Evolutionary conservation across 495 filamentous ascomycete species (phyloP).

Genomic region (Collariella sp.): DNA sequence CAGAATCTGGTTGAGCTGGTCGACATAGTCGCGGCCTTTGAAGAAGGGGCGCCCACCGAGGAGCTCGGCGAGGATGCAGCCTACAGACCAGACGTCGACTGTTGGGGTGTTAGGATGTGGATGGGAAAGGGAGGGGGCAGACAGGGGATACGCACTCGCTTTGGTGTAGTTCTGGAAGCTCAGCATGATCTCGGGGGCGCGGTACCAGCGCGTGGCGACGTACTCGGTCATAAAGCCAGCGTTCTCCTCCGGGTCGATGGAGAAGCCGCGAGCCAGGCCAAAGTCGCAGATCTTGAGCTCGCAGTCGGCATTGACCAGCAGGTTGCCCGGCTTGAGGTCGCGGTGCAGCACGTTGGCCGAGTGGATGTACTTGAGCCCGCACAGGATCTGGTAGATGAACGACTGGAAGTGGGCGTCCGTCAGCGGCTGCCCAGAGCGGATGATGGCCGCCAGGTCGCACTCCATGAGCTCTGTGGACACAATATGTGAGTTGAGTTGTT

Average conservation of each 20-base stretch:
- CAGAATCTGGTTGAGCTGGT: constrained; percentile 97
- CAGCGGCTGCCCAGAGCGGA: constrained; percentile 88
- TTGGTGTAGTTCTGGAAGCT: constrained; percentile 99
- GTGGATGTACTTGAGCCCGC: constrained; percentile 97
- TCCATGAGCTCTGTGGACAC: constrained; percentile 83
- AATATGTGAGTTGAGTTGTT: constrained; percentile 6
- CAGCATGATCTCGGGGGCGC: constrained; percentile 97
- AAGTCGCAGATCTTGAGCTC: constrained; percentile 99
- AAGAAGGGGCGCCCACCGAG: constrained; percentile 96
- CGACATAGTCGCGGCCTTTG: constrained; percentile 97
- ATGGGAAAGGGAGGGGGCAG: background rate
- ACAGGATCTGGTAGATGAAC: constrained; percentile 91
- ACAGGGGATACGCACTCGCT: constrained; percentile 59
- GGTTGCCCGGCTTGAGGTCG: constrained; percentile 92
- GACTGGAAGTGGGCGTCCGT: constrained; percentile 96
- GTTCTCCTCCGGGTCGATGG: constrained; percentile 95
- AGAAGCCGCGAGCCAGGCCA: constrained; percentile 90
- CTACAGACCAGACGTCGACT: constrained; percentile 99
- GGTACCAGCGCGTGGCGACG: constrained; percentile 96
- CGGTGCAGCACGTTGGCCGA: constrained; percentile 95
- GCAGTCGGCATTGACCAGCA: constrained; percentile 96
- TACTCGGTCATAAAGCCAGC: constrained; percentile 99
- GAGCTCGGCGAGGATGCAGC: constrained; percentile 93
- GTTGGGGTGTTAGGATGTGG: constrained; percentile 2
- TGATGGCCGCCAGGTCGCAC: constrained; percentile 96